Percentiles rank a stretch among this genome's conserved stretches.
These are phyloP conservation scores for Penicillium freii DNA, from an alignment of 2,329 filamentous ascomycete genomes.

Conservation along the genomic window DNA sequence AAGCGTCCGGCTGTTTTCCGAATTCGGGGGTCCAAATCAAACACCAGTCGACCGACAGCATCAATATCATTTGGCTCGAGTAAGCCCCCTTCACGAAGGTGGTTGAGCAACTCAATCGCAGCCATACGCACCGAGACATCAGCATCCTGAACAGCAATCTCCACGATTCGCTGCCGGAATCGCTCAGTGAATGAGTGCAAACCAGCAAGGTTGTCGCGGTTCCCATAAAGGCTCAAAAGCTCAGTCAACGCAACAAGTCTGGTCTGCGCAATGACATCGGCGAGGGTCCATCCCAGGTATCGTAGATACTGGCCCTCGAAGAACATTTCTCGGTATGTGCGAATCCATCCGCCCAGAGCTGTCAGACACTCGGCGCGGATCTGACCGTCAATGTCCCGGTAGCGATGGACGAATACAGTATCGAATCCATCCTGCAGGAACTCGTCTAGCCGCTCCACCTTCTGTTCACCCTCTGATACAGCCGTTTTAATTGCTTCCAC, in stretches of 20 bases:
- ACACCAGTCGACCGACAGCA: constrained; percentile 79
- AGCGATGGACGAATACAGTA: constrained; percentile 90
- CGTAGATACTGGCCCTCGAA: constrained; percentile 87
- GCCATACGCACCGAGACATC: constrained; percentile 77
- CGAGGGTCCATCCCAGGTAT: constrained; percentile 94
- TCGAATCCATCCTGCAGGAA: constrained; percentile 85
- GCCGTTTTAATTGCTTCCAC: constrained; percentile 70
- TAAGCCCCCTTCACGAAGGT: constrained; percentile 77
- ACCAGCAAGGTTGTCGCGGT: constrained; percentile 70
- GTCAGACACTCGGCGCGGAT: constrained; percentile 87
- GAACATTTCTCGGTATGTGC: constrained; percentile 78
- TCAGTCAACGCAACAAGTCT: constrained; percentile 85
- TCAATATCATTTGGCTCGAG: constrained; percentile 92
- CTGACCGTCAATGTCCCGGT: constrained; percentile 86
- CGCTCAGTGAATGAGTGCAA: constrained; percentile 90
- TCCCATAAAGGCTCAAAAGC: constrained; percentile 73
- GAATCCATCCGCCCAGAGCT: constrained; percentile 85
- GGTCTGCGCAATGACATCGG: constrained; percentile 71
- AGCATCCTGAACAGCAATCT: constrained; percentile 85
- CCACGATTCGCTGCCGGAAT: constrained; percentile 81
- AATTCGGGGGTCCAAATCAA: constrained; percentile 79
- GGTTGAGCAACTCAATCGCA: constrained; percentile 77
- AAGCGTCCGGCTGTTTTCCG: constrained; percentile 87
- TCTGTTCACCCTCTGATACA: constrained; percentile 67
- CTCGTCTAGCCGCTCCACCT: constrained; percentile 66